phyloP scores from a whole-genome alignment of 2,329 filamentous ascomycete genomes.

The Neurospora crassa region DNA sequence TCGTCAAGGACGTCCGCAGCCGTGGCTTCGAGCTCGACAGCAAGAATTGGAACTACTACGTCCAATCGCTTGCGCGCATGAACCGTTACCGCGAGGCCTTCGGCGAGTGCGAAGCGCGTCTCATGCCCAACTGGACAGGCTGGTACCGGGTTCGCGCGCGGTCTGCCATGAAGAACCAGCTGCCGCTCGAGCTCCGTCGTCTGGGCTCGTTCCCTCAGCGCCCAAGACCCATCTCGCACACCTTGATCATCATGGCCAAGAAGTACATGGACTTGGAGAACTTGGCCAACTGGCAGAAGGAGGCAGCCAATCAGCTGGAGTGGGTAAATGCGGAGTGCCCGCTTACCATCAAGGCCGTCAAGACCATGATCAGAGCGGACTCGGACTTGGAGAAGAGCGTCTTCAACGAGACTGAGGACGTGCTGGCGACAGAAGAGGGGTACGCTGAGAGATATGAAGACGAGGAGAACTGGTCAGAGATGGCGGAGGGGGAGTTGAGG shows the following conservation, averaged over 20 bases:
- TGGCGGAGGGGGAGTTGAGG: neutral
- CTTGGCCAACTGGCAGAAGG: slow-evolving; percentile 37
- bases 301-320: slow-evolving; percentile 30
- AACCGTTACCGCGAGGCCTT: slow-evolving; percentile 59
- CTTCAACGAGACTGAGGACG: slow-evolving; percentile 2
- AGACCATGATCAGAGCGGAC: slow-evolving; percentile 8
- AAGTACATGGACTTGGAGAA: slow-evolving; percentile 41
- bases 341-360: slow-evolving; percentile 23
- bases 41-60: slow-evolving; percentile 71
- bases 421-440: neutral
- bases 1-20: slow-evolving; percentile 45
- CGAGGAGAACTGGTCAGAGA: neutral
- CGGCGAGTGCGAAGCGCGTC: slow-evolving; percentile 59
- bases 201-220: slow-evolving; percentile 27
- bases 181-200: slow-evolving; percentile 30
- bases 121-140: slow-evolving; percentile 72
- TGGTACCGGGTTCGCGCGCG: slow-evolving; percentile 41
- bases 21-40: slow-evolving; percentile 67
- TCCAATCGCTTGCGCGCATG: slow-evolving; percentile 56
- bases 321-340: slow-evolving; percentile 32
- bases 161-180: slow-evolving; percentile 18
- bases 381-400: slow-evolving; percentile 11
- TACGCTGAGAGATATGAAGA: neutral
- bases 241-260: slow-evolving; percentile 38
- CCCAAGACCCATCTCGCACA: slow-evolving; percentile 32